Conservation (phyloP, 805 yeast genomes). For the Starmerella apis region DNA sequence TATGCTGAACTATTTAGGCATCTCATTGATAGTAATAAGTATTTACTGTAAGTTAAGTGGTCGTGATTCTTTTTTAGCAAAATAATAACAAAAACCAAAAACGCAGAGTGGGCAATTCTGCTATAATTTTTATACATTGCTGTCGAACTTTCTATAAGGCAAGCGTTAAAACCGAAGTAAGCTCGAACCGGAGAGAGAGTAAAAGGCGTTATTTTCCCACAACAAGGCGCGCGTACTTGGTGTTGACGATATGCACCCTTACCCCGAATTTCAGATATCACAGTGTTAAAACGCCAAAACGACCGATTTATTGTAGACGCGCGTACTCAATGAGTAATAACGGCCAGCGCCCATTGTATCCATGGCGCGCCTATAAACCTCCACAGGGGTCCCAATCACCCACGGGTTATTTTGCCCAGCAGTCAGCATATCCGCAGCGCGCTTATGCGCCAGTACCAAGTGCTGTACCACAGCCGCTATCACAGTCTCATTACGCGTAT, state of each 20-base stretch:
- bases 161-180: too few relatives aligned
- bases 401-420: background rate
- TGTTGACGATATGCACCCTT: background rate
- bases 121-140: too few relatives aligned
- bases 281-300: background rate
- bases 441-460: background rate
- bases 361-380: background rate
- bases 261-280: background rate
- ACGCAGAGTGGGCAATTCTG: too few relatives aligned
- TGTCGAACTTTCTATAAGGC: too few relatives aligned
- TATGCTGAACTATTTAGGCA: too few relatives aligned
- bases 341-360: slow-evolving; percentile 2
- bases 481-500: background rate
- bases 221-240: background rate
- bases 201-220: too few relatives aligned
- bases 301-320: background rate
- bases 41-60: too few relatives aligned
- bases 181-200: too few relatives aligned
- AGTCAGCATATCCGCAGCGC: background rate
- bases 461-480: background rate
- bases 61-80: too few relatives aligned
- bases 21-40: too few relatives aligned
- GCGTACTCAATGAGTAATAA: slow-evolving; percentile 2
- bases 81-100: too few relatives aligned
- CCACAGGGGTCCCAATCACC: background rate